phyloP scores from a whole-genome alignment of 257 asterid species.

The Gynochthodes officinalis region DNA sequence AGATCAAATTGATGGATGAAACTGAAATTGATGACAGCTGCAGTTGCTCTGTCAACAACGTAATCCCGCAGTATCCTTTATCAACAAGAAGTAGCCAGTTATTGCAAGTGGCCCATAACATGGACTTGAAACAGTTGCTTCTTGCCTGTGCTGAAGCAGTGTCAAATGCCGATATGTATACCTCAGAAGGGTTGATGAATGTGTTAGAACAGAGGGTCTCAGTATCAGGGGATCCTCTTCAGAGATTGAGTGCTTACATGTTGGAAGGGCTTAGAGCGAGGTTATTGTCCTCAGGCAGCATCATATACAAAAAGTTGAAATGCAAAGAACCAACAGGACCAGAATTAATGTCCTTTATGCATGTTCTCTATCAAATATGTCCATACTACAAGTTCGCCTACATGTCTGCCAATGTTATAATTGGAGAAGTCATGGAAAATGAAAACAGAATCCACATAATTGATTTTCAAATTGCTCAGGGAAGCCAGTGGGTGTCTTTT shows the following conservation, averaged over 20 bases:
- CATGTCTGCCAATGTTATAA: constrained; percentile 64
- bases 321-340: constrained; percentile 84
- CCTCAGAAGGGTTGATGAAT: constrained; percentile 67
- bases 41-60: constrained; percentile 51
- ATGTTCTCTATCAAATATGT: constrained; percentile 60
- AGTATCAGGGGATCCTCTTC: constrained; percentile 82
- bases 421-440: constrained; percentile 68
- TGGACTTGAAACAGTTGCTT: constrained; percentile 75
- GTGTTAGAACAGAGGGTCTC: constrained; percentile 70
- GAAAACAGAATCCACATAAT: constrained; percentile 71
- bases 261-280: constrained; percentile 91
- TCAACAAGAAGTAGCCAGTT: constrained; percentile 50
- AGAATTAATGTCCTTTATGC: constrained; percentile 85
- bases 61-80: constrained; percentile 37
- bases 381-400: constrained; percentile 94
- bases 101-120: constrained; percentile 63
- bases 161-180: constrained; percentile 54
- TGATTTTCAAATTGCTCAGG: constrained; percentile 92
- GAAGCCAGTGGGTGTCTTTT: constrained; percentile 84
- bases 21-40: constrained; percentile 60
- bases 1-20: constrained; percentile 61
- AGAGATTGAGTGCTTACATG: constrained; percentile 85
- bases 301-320: constrained; percentile 76
- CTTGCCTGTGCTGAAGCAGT: constrained; percentile 68
- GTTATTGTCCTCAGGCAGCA: constrained; percentile 77